Evolutionary conservation across 305 asterid species (phyloP), one percentile per base, ranked within the genome.

Genomic region (Solanum hybrid): DNA sequence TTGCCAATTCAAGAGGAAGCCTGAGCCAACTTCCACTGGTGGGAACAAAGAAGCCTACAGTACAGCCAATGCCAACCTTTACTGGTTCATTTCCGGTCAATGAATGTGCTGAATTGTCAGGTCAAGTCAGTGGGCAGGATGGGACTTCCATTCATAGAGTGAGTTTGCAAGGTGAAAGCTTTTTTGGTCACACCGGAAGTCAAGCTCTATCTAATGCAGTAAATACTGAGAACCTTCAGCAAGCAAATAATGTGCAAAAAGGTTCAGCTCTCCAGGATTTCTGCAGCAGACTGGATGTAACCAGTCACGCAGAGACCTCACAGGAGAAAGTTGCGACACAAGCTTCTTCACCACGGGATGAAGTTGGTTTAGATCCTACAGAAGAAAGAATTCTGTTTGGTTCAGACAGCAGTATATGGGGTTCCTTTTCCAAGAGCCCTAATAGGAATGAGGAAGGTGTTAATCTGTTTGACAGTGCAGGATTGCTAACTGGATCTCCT

Each of bases 331-430:
- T 92, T 80, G 89, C 89, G 10, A 77, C 89, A 72, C 93, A 93
- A 91, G 90, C 90, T 79, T 82, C 92, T 82, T 88, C 96, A 70
- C 92, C 96, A 39, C 94, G 85, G 81, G 89, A 93, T 91, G 96
- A 95, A 89, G 97, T 91, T 90, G 89, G 94, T 79, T 95, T 96
- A 88, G 98, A 97, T 91, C 98, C 98, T 72, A 90, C 97, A 70
- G 99, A 97, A 95, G 97, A 95, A 94, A 94, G 93, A 93, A 95
- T 97, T 90, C 93, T 97, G 93, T 97, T 92, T 92, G 98, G 99
- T 91, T 95, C 99, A 11, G 97, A 95, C 89, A 97, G 95, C 91
- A 97, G 92, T 89, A 91, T 95, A 90, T 95, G 98, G 98, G 92
- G 94, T 93, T 95, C 96, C 90, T 95, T 97, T 89, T 98, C 97